Percentiles rank a stretch among this genome's conserved stretches.
phyloP scores from a whole-genome alignment of 371 early-diverging fungal genomes.

The Dichotomocladium elegans region DNA sequence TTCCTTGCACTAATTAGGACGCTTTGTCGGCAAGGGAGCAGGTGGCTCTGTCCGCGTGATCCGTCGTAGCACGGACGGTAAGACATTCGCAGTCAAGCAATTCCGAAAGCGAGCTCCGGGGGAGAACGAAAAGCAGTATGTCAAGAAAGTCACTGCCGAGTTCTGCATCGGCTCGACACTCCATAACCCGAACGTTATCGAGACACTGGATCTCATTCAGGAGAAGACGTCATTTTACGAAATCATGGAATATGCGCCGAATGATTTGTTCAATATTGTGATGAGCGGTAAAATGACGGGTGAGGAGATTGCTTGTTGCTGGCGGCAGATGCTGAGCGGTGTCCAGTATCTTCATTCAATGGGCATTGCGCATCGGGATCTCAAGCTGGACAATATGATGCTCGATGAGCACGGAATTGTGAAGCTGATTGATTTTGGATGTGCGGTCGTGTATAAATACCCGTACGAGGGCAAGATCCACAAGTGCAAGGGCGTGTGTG shows the following conservation, averaged over 20 bases:
- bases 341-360: conserved; percentile 63
- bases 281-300: conserved; percentile 57
- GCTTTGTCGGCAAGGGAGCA: conserved; percentile 64
- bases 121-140: conserved; percentile 71
- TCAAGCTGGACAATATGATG: conserved; percentile 82
- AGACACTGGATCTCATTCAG: conserved; percentile 74
- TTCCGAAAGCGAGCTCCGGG: conserved; percentile 60
- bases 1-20: conserved; percentile 25
- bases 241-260: conserved; percentile 77
- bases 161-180: conserved; percentile 75
- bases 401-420: conserved; percentile 60
- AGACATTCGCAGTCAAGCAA: conserved; percentile 74
- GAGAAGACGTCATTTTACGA: conserved; percentile 56
- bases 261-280: conserved; percentile 67
- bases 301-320: conserved; percentile 62
- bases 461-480: conserved; percentile 48
- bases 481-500: conserved; percentile 20
- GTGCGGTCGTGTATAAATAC: conserved; percentile 68
- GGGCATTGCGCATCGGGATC: conserved; percentile 80
- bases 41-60: conserved; percentile 72
- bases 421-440: conserved; percentile 91
- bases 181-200: conserved; percentile 79
- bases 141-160: conserved; percentile 76
- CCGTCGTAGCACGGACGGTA: conserved; percentile 49
- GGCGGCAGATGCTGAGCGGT: conserved; percentile 67